A percentile compares a stretch with the other conserved stretches of the same genome.
Conservation (phyloP, 2,329 filamentous ascomycete genomes). For the Colletotrichum phormii region DNA sequence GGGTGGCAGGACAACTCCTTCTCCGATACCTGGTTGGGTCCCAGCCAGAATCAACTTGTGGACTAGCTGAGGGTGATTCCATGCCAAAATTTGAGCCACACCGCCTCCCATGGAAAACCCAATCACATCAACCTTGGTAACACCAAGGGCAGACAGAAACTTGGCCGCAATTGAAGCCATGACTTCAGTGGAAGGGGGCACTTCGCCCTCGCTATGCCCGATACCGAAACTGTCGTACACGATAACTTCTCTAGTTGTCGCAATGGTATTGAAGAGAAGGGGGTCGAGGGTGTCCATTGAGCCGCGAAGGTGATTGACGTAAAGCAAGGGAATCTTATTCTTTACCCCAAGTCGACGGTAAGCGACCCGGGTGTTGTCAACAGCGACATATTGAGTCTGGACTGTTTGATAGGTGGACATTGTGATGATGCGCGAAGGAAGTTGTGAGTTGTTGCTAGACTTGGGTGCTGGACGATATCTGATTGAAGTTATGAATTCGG, state of each 20-base stretch:
- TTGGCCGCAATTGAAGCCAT: slow-evolving; percentile 46
- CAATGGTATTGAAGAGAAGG: slow-evolving; percentile 57
- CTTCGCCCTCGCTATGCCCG: slow-evolving; percentile 56
- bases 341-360: slow-evolving; percentile 4
- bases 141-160: slow-evolving; percentile 44
- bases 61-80: slow-evolving; percentile 38
- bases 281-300: slow-evolving; percentile 57
- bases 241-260: slow-evolving; percentile 54
- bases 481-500: no score
- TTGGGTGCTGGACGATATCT: not conserved
- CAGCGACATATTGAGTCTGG: not conserved
- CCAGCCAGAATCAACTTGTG: not conserved
- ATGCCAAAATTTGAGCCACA: slow-evolving; percentile 57
- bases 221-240: slow-evolving; percentile 61
- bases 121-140: slow-evolving; percentile 56
- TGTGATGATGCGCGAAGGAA: not conserved
- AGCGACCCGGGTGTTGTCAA: not conserved
- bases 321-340: not conserved
- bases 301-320: slow-evolving; percentile 34
- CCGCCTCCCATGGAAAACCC: slow-evolving; percentile 64
- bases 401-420: not conserved
- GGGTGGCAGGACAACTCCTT: not conserved
- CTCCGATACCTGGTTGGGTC: not conserved
- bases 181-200: slow-evolving; percentile 51
- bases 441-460: not conserved